Percentiles rank a stretch among this genome's conserved stretches.
Evolutionary conservation across 768 basidiomycete genomes (phyloP).

Genomic region (Paxillus rubicundulus): DNA sequence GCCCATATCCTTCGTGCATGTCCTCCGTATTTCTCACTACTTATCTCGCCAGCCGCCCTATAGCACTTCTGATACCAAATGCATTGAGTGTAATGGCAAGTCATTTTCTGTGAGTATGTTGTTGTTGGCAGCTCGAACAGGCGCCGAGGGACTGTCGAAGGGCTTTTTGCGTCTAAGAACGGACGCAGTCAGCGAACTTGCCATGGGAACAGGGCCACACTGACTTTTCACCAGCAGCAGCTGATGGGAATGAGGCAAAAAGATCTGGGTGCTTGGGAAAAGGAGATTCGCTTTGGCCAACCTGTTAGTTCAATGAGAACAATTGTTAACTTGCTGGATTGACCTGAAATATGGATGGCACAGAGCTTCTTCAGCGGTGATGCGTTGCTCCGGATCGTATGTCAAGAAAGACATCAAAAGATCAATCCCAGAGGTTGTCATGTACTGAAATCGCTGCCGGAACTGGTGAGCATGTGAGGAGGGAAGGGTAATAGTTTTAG

Average conservation of each 20-base stretch:
- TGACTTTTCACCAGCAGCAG: constrained; percentile 94
- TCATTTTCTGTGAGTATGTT: constrained; percentile 67
- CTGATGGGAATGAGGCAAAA: constrained; percentile 93
- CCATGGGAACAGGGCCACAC: constrained; percentile 22
- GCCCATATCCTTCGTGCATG: background rate
- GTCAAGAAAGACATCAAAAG: constrained; percentile 76
- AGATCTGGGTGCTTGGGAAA: constrained; percentile 94
- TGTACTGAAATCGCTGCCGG: constrained; percentile 81
- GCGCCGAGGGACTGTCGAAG: constrained; percentile 79
- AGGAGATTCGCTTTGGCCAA: constrained; percentile 73
- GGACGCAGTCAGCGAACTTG: constrained; percentile 6
- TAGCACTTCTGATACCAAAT: background rate
- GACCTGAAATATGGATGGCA: constrained; percentile 91
- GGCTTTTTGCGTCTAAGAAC: constrained; percentile 65
- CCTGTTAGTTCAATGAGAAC: constrained; percentile 1
- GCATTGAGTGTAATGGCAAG: constrained; percentile 23
- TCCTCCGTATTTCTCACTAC: background rate
- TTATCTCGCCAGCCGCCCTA: no score
- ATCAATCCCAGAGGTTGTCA: constrained; percentile 83
- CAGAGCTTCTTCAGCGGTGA: constrained; percentile 86
- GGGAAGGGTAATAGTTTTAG: constrained; percentile 75
- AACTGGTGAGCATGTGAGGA: constrained; percentile 73
- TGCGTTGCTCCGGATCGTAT: constrained; percentile 86
- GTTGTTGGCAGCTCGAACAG: constrained; percentile 66
- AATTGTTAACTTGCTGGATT: constrained; percentile 1